Evolutionary conservation across 148 eudicot genomes (phyloP).

Genomic region (Rhododendron henanense): DNA sequence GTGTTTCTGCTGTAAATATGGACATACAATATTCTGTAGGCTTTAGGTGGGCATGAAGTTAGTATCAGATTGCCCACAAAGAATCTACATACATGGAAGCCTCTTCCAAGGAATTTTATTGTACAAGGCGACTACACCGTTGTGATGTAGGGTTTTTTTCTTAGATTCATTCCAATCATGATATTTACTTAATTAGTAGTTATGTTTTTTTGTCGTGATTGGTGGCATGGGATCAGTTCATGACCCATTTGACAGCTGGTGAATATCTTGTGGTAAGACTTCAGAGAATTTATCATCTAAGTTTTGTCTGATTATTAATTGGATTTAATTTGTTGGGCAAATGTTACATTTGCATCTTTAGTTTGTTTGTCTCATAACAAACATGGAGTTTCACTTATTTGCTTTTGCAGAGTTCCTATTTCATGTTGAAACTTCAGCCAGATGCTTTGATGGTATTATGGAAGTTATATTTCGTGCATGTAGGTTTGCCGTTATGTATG

Average conservation of each 20-base stretch:
- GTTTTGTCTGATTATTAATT: background rate
- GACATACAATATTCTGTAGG: slow-evolving; percentile 47
- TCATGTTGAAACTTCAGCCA: background rate
- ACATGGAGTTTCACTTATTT: background rate
- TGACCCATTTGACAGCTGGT: background rate
- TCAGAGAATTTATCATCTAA: background rate
- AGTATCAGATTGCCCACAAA: slow-evolving; percentile 15
- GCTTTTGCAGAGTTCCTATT: background rate
- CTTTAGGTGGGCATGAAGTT: slow-evolving; percentile 51
- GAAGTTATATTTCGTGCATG: background rate
- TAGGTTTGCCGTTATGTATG: background rate
- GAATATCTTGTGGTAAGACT: background rate
- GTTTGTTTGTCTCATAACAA: too few relatives aligned
- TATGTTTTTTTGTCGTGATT: background rate
- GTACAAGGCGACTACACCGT: background rate
- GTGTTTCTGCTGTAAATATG: slow-evolving; percentile 62
- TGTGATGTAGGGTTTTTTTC: background rate
- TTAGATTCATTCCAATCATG: background rate
- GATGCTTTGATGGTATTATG: background rate
- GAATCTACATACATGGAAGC: slow-evolving; percentile 11
- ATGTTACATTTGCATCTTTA: background rate
- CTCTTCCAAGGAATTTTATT: background rate
- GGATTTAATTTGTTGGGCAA: background rate
- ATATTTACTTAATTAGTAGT: background rate
- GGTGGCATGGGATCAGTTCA: background rate